A percentile compares a stretch with the other conserved stretches of the same genome.
These are phyloP conservation scores for Dioszegia crocea DNA, from an alignment of 768 basidiomycete species.

Conservation along the genomic window DNA sequence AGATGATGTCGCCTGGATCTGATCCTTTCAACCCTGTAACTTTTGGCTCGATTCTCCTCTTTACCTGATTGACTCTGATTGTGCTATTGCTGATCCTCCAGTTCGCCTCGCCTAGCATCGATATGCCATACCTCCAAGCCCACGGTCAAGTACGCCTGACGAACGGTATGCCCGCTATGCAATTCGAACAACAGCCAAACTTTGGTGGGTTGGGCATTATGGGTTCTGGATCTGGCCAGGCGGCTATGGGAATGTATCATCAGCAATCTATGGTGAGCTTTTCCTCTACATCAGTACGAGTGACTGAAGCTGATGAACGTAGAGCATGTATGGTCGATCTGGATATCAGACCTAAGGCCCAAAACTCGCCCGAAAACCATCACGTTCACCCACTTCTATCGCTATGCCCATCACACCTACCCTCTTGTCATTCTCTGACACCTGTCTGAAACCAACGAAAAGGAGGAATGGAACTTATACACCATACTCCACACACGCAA, in stretches of 20 bases:
- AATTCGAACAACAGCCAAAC: constrained; percentile 41
- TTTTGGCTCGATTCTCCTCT: background rate
- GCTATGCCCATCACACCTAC: too few relatives aligned
- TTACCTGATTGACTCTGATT: too few relatives aligned
- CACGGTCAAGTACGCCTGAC: constrained; percentile 14
- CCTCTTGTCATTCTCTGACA: too few relatives aligned
- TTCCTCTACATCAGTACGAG: background rate
- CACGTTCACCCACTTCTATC: too few relatives aligned
- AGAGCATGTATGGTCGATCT: constrained; percentile 6
- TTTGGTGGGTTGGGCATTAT: constrained; percentile 47
- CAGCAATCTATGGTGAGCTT: constrained; percentile 21
- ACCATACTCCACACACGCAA: too few relatives aligned
- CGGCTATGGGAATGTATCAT: constrained; percentile 1
- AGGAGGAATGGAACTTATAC: too few relatives aligned
- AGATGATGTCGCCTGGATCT: constrained; percentile 46
- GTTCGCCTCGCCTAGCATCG: constrained; percentile 46
- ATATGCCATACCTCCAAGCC: constrained; percentile 30
- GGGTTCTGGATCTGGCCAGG: constrained; percentile 4
- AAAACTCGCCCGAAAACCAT: background rate
- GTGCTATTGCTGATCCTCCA: too few relatives aligned
- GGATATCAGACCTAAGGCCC: background rate
- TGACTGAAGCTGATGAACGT: background rate
- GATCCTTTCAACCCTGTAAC: constrained; percentile 50
- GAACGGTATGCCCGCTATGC: constrained; percentile 22
- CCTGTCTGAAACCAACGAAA: too few relatives aligned